A percentile compares a stretch with the other conserved stretches of the same genome.
Conservation (phyloP, 2,329 filamentous ascomycete species). For the Akanthomyces muscarius region DNA sequence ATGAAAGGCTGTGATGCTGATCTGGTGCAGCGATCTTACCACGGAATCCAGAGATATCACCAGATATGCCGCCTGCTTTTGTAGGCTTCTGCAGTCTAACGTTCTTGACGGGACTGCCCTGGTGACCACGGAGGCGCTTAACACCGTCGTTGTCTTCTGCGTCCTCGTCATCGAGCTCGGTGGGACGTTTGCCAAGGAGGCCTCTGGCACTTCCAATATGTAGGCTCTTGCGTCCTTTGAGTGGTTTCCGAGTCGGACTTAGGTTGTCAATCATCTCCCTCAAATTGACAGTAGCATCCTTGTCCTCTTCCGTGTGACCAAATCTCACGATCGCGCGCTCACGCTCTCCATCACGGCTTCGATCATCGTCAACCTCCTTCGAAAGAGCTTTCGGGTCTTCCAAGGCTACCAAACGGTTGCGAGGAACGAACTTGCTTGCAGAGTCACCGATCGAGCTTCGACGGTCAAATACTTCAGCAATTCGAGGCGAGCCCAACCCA, state of each 20-base stretch:
- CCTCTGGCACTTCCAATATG: conserved; percentile 71
- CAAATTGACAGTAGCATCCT: conserved; percentile 62
- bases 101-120: conserved; percentile 74
- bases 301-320: conserved; percentile 48
- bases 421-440: conserved; percentile 60
- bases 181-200: conserved; percentile 68
- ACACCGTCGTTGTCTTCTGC: conserved; percentile 56
- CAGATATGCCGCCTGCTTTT: conserved; percentile 63
- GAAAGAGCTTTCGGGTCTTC: conserved; percentile 61
- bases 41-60: conserved; percentile 43
- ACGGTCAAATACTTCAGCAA: conserved; percentile 67
- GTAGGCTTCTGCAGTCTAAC: conserved; percentile 66
- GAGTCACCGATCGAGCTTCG: conserved; percentile 68
- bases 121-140: conserved; percentile 67
- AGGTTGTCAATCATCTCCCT: conserved; percentile 75
- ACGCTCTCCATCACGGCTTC: conserved; percentile 53
- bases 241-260: conserved; percentile 66
- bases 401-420: conserved; percentile 52
- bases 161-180: conserved; percentile 62
- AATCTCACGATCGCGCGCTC: conserved; percentile 56
- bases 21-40: conserved; percentile 12
- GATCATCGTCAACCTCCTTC: conserved; percentile 59
- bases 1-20: conserved; percentile 40
- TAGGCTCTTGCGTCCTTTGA: conserved; percentile 70
- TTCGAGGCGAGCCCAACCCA: conserved; percentile 71